phyloP scores from a whole-genome alignment of 148 eudicot species.

The Persicaria maculosa region DNA sequence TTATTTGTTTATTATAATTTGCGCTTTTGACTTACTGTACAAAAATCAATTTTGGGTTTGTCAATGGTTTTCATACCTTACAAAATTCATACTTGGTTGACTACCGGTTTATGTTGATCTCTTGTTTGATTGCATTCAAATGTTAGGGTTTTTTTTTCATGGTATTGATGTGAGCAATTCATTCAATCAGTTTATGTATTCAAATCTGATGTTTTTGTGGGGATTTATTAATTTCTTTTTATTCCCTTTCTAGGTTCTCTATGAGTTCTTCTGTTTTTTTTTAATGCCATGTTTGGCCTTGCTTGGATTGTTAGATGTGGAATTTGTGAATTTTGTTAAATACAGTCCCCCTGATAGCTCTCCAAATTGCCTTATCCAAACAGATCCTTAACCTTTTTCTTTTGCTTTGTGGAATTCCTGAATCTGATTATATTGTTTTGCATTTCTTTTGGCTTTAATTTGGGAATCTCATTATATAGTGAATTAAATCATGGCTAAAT shows the following conservation, averaged over 20 bases:
- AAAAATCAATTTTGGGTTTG: constrained; percentile 2
- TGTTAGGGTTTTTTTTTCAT: neutral
- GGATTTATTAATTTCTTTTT: too few relatives aligned
- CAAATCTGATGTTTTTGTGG: too few relatives aligned
- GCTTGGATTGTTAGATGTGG: neutral
- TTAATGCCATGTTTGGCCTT: neutral
- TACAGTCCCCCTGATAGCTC: neutral
- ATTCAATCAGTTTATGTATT: neutral
- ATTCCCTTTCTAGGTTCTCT: neutral
- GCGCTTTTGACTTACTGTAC: constrained; percentile 3
- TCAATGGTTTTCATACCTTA: constrained; percentile 7
- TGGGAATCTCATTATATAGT: neutral
- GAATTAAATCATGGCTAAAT: neutral
- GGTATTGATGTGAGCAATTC: constrained; percentile 3
- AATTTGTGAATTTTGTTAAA: neutral
- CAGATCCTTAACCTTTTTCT: constrained; percentile 11
- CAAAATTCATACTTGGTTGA: neutral
- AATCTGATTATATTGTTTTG: neutral
- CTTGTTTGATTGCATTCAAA: neutral
- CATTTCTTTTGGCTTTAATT: constrained; percentile 10
- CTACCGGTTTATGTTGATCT: neutral
- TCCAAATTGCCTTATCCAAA: constrained; percentile 10
- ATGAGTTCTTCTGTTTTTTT: neutral
- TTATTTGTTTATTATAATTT: neutral
- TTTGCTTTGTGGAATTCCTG: neutral